Conservation (phyloP, 2,329 filamentous ascomycete genomes). For the Fusarium acutatum region DNA sequence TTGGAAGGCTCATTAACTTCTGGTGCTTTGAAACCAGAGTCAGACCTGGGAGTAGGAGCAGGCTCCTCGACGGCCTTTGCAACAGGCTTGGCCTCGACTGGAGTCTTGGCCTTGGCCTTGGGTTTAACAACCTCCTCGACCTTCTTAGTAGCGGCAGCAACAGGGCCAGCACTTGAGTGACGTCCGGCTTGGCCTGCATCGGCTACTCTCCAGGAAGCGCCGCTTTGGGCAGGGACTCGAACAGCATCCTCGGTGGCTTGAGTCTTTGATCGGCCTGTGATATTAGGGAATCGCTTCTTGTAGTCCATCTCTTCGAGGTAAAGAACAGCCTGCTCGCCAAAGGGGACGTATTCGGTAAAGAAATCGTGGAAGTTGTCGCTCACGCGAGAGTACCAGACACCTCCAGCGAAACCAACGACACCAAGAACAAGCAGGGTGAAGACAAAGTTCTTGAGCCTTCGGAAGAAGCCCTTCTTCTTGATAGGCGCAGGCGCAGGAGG, state of each 20-base stretch:
- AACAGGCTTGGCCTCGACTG: constrained; percentile 32
- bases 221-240: constrained; percentile 85
- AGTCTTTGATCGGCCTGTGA: constrained; percentile 55
- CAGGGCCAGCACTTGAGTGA: constrained; percentile 66
- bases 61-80: constrained; percentile 48
- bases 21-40: constrained; percentile 58
- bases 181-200: constrained; percentile 63
- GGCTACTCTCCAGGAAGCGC: constrained; percentile 81
- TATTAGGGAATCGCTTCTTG: constrained; percentile 78
- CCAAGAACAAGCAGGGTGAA: constrained; percentile 80
- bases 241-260: constrained; percentile 73
- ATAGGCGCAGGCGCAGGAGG: constrained; percentile 47
- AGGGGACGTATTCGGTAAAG: constrained; percentile 96
- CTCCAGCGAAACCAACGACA: constrained; percentile 82
- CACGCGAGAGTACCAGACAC: constrained; percentile 90
- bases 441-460: constrained; percentile 80
- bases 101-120: constrained; percentile 33
- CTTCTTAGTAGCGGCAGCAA: constrained; percentile 45
- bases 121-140: constrained; percentile 41
- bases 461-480: constrained; percentile 71
- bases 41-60: constrained; percentile 36
- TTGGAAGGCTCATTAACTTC: constrained; percentile 73
- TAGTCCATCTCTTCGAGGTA: constrained; percentile 97
- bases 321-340: constrained; percentile 91
- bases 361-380: constrained; percentile 99